phyloP scores from a whole-genome alignment of 2,329 filamentous ascomycete species.

The Colletotrichum gloeosporioides region DNA sequence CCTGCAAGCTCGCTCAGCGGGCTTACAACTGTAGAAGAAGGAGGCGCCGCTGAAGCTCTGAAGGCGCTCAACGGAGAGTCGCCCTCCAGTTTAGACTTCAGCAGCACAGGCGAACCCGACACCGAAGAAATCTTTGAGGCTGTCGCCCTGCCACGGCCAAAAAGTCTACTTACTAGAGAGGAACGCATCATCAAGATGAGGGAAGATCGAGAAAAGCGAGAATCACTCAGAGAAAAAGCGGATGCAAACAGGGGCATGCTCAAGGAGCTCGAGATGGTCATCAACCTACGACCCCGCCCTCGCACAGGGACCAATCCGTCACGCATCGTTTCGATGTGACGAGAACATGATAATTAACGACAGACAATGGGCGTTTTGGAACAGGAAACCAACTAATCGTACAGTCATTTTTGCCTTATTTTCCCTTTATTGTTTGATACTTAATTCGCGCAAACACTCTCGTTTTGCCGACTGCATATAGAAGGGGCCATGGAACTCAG shows the following conservation, averaged over 20 bases:
- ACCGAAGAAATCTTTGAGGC: conserved; percentile 90
- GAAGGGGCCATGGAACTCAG: neutral
- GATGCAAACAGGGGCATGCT: conserved; percentile 91
- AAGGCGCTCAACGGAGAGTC: conserved; percentile 80
- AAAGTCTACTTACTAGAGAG: conserved; percentile 78
- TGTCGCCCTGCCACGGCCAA: conserved; percentile 74
- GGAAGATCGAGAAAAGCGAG: conserved; percentile 81
- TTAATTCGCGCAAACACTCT: conserved; percentile 2
- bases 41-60: conserved; percentile 41
- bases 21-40: conserved; percentile 66
- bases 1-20: conserved; percentile 71
- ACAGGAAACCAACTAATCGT: conserved; percentile 8
- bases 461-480: neutral
- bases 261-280: conserved; percentile 89
- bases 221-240: conserved; percentile 72
- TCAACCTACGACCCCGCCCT: conserved; percentile 58
- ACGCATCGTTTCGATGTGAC: conserved; percentile 50
- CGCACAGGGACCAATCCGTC: conserved; percentile 40
- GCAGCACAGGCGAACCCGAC: conserved; percentile 64
- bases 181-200: conserved; percentile 88
- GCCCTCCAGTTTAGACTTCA: conserved; percentile 53
- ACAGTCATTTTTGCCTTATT: conserved; percentile 16
- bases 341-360: conserved; percentile 24
- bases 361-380: conserved; percentile 10
- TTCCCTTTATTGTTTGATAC: neutral